Base-by-base conservation (phyloP, 31 red algal species). In the Odonthalia washingtoniensis region DNA sequence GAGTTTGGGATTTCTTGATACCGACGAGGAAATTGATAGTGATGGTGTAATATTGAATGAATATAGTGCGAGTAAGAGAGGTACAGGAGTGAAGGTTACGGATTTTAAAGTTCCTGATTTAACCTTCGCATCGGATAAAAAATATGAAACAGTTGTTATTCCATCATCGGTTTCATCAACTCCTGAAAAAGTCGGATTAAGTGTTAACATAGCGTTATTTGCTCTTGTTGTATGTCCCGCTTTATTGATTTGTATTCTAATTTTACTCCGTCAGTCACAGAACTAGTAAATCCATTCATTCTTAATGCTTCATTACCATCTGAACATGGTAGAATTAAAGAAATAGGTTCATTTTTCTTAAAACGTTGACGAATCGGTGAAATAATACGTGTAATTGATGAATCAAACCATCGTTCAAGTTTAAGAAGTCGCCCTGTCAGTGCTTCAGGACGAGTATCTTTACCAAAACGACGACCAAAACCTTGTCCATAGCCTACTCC, bases 401-500 rank as follows among this genome's bases (percentile, higher is more conserved):
- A 40, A 44, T 91, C 89, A 52, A 91, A 34, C 14, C 41, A 62
- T 1, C 32, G 38, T 65, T 92, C 90, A 17, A 92, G 26, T 6
- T 42, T 43, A 17, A 32, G 30, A 26, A 92, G 6, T 28, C 52
- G 46, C 18, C 52, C 35, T 33, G 27, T 85, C 26, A 87, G 39
- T 0, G 37, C 43, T 17, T 81, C 30, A 12, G 82, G 30, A 1
- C 90, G 82, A n/a, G 72, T 42, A 62, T 92, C 90, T 3, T 57
- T 44, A 5, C 90, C 90, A 82, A 92, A 92, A 0, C 90, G 82
- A n/a, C 77, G 69, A 30, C 90, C 90, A 62, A 92, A 31, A 45
- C 90, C 90, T 49, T 92, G 90, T 0, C 90, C 90, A 46, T 92
- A 92, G 61, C 90, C 90, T 26, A 87, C 17, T 21, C 90, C 90